phyloP scores from a whole-genome alignment of 495 filamentous ascomycete species.

The Aspergillus asperescens region DNA sequence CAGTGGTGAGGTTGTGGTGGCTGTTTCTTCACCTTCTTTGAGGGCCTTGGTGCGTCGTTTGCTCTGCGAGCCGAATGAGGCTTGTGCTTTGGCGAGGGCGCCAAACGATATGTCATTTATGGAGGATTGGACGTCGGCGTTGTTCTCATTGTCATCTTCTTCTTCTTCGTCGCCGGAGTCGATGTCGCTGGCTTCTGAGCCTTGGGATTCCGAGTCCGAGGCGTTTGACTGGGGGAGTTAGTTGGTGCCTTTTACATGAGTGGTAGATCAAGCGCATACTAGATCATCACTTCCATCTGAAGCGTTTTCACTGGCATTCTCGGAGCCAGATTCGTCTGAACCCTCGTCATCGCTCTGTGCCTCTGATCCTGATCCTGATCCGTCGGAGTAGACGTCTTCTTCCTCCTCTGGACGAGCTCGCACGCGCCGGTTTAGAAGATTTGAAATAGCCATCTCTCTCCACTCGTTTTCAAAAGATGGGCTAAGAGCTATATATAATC shows the following conservation, averaged over 20 bases:
- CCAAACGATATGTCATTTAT: slow-evolving; percentile 70
- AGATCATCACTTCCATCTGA: slow-evolving; percentile 16
- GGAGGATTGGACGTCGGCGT: slow-evolving; percentile 38
- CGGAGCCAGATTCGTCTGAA: slow-evolving; percentile 22
- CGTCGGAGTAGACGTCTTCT: slow-evolving; percentile 38
- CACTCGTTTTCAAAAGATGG: not conserved
- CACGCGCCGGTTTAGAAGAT: slow-evolving; percentile 54
- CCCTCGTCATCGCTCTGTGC: slow-evolving; percentile 20
- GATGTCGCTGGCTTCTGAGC: slow-evolving; percentile 19
- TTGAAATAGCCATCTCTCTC: slow-evolving; percentile 43
- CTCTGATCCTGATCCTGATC: slow-evolving; percentile 25
- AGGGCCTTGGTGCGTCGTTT: slow-evolving; percentile 21
- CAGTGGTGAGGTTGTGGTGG: slow-evolving; percentile 23
- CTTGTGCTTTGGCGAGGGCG: slow-evolving; percentile 78
- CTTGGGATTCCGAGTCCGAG: slow-evolving; percentile 25
- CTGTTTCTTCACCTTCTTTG: slow-evolving; percentile 12
- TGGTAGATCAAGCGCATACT: slow-evolving; percentile 1
- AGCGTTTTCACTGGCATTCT: slow-evolving; percentile 15
- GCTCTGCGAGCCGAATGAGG: slow-evolving; percentile 48
- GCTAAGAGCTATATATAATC: not conserved
- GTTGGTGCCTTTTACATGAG: not conserved
- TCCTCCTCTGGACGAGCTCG: slow-evolving; percentile 54
- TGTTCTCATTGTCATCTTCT: slow-evolving; percentile 24
- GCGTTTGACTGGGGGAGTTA: too few species aligned
- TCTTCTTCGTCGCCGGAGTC: slow-evolving; percentile 15